Base-by-base conservation (phyloP, 2,329 filamentous ascomycete species). In the Berkeleyomyces basicola region DNA sequence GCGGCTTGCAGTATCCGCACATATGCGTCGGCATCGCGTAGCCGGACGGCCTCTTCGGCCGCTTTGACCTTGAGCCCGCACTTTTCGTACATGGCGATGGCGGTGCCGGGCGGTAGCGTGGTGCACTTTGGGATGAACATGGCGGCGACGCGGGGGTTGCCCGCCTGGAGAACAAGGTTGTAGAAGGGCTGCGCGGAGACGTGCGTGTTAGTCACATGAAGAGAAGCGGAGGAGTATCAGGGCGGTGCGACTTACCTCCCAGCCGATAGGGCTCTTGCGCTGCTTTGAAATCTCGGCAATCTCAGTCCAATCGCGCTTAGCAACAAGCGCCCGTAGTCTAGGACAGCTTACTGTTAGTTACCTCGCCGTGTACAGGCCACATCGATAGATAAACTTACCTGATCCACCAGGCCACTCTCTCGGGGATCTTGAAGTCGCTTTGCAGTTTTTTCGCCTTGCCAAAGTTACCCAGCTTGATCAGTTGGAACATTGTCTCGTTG, bases 51-150 rank as follows among this genome's bases (percentile, higher is more conserved):
- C 75, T 97, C 93, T 74, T 97, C 91, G 3, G 87, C 93, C 2
- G 93, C 93, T 74, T 89, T 90, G 37, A 87, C 81, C 53, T 90
- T 78, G 84, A 96, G 82, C 16, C 92, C 92, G 72, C 93, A 97
- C 75, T 96, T 96, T 69, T 95, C 85, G 81, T 91, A 99, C 92
- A 99, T 96, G 67, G 86, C 82, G 62, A 96, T 85, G 3, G 85
- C 78, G 68, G 90, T 87, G 2, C 82, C 79, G 0, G 81, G 77
- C 53, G 84, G 80, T 57, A 95, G 72, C 62, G 79, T 78, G 14
- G 85, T 86, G 75, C 91, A 96, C 73, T 97, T 97, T 2, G 89
- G 84, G 60, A 97, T 84, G 73, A 96, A 97, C 4, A 83, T 72
- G 0, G 86, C 82, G 1, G 93, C 93, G 14, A 96, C 79, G 65